phyloP scores from a whole-genome alignment of 352 stramenopile species.

The Phytopythium boreale region DNA sequence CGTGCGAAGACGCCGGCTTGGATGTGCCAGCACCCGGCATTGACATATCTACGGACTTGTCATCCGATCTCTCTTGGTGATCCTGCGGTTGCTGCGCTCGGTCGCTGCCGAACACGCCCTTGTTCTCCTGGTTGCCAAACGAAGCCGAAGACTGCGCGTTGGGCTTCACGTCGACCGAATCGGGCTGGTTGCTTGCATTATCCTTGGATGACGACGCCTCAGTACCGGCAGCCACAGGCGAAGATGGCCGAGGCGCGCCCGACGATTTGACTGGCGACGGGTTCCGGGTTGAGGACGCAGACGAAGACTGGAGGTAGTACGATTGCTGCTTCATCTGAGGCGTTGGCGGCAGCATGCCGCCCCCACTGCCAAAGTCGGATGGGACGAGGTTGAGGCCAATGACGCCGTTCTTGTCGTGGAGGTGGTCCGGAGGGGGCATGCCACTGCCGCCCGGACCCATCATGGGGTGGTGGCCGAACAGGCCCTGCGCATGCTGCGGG shows the following conservation, averaged over 20 bases:
- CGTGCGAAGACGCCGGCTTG: neutral
- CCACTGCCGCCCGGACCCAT: constrained; percentile 10
- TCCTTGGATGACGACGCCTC: constrained; percentile 5
- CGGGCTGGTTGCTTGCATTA: neutral
- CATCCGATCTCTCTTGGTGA: neutral
- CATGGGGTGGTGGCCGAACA: constrained; percentile 50
- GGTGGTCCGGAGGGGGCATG: constrained; percentile 21
- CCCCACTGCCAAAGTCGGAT: constrained; percentile 48
- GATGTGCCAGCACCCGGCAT: neutral
- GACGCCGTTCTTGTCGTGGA: constrained; percentile 49
- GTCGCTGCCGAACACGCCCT: neutral
- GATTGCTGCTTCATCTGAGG: constrained; percentile 38
- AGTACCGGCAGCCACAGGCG: constrained; percentile 15
- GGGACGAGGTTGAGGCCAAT: constrained; percentile 59
- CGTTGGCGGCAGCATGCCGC: constrained; percentile 18
- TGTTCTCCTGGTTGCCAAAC: constrained; percentile 1
- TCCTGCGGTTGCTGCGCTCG: neutral
- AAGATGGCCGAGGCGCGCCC: constrained; percentile 22
- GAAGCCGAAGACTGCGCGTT: neutral
- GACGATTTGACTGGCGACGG: constrained; percentile 32
- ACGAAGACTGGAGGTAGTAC: constrained; percentile 21
- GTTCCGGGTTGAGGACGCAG: constrained; percentile 12
- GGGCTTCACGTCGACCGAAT: neutral
- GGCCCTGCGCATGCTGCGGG: constrained; percentile 42
- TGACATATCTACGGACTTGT: neutral